Evolutionary conservation across 1,284 basidiomycete species (phyloP).

Genomic region (Pyrrhoderma noxium): DNA sequence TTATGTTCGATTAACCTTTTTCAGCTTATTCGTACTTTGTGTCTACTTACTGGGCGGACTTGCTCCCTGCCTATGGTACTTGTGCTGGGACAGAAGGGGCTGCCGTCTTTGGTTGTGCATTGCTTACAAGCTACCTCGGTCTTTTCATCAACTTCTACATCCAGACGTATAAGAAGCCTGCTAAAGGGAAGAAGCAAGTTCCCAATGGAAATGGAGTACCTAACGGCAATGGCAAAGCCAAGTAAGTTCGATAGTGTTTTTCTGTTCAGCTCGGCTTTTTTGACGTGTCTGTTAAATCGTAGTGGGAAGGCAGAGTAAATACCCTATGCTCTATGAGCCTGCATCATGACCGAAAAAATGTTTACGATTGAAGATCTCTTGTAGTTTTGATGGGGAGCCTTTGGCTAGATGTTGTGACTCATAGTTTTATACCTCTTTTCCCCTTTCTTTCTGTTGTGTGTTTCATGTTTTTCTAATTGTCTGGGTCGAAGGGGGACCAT

Average conservation of each 20-base stretch:
- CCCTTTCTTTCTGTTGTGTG: constrained; percentile 12
- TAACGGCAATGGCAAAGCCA: constrained; percentile 26
- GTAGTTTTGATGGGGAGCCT: constrained; percentile 1
- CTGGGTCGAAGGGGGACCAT: constrained; percentile 9
- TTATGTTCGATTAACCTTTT: constrained; percentile 20
- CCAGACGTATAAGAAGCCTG: constrained; percentile 72
- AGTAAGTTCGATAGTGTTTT: constrained; percentile 24
- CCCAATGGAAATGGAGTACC: constrained; percentile 30
- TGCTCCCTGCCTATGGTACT: constrained; percentile 65
- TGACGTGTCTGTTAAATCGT: neutral
- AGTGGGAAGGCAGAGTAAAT: constrained; percentile 12
- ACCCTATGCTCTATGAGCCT: constrained; percentile 5
- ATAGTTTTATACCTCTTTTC: constrained; percentile 5
- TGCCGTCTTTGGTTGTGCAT: constrained; percentile 82
- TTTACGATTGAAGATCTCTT: constrained; percentile 2
- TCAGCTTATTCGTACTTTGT: constrained; percentile 82
- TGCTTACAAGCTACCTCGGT: constrained; percentile 85
- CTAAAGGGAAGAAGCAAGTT: constrained; percentile 30
- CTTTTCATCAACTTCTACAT: constrained; percentile 91
- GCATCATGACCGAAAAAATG: constrained; percentile 4
- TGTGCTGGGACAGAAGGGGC: constrained; percentile 88
- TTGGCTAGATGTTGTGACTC: constrained; percentile 11
- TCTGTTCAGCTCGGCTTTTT: neutral
- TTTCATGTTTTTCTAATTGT: constrained; percentile 1
- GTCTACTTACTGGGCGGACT: constrained; percentile 46